Evolutionary conservation across 2,329 filamentous ascomycete genomes (phyloP).

Genomic region (Sporothrix euskadiensis): DNA sequence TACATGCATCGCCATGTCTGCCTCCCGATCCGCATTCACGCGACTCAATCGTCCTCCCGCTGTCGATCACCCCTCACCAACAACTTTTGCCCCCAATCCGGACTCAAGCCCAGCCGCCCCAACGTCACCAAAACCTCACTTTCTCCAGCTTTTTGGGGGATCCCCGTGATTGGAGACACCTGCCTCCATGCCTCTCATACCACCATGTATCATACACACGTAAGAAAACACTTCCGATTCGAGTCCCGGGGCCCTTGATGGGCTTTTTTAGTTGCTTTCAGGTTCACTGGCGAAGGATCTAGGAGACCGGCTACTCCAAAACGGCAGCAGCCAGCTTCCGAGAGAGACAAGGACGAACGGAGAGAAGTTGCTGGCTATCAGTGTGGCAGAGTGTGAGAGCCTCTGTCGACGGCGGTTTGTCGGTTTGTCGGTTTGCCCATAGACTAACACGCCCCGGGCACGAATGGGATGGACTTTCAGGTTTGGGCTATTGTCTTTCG

Average conservation of each 20-base stretch:
- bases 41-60: not conserved
- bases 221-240: conserved; percentile 16
- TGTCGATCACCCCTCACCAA: not conserved
- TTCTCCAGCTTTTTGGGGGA: not conserved
- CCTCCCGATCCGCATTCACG: not conserved
- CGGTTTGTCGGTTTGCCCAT: not conserved
- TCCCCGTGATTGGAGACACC: not conserved
- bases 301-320: not conserved
- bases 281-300: not conserved
- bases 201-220: not conserved
- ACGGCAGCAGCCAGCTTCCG: conserved; percentile 13
- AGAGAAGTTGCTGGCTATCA: not conserved
- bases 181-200: not conserved
- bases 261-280: not conserved
- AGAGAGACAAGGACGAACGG: conserved; percentile 8
- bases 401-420: not conserved
- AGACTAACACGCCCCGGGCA: not conserved
- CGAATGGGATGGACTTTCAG: too few relatives aligned
- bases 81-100: not conserved
- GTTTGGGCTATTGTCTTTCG: not conserved
- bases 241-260: not conserved
- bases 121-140: not conserved
- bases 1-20: not conserved
- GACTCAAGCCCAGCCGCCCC: not conserved
- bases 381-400: not conserved